Evolutionary conservation across 78 protist genomes (phyloP).

Genomic region (Dictyostelium brefeldianum): DNA sequence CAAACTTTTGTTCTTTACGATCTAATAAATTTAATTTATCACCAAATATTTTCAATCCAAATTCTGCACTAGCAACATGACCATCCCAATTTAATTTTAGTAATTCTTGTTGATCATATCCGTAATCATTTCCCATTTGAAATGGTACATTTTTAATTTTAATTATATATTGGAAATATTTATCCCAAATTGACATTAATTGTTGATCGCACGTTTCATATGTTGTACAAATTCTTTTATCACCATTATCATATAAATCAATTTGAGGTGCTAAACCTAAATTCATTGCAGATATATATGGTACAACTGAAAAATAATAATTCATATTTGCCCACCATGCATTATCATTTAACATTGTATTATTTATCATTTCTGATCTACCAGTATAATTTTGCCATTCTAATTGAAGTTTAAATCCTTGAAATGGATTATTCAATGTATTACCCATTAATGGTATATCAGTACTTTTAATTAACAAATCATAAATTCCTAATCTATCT

Average conservation of each 20-base stretch:
- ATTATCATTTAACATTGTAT: neutral
- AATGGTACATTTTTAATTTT: neutral
- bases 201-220: neutral
- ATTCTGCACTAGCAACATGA: neutral
- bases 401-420: slow-evolving; percentile 33
- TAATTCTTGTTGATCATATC: neutral
- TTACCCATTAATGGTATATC: slow-evolving; percentile 24
- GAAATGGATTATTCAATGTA: slow-evolving; percentile 31
- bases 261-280: slow-evolving; percentile 17
- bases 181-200: slow-evolving; percentile 11
- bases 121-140: neutral
- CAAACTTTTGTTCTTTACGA: neutral
- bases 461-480: neutral
- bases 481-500: neutral
- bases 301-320: slow-evolving; percentile 47
- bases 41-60: neutral
- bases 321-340: slow-evolving; percentile 61
- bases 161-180: slow-evolving; percentile 5
- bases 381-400: slow-evolving; percentile 34
- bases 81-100: slow-evolving; percentile 34
- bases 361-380: neutral
- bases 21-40: neutral
- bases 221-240: neutral
- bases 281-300: slow-evolving; percentile 43
- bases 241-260: neutral